Base-by-base conservation (phyloP, 768 basidiomycete genomes). In the Cyathus striatus region DNA sequence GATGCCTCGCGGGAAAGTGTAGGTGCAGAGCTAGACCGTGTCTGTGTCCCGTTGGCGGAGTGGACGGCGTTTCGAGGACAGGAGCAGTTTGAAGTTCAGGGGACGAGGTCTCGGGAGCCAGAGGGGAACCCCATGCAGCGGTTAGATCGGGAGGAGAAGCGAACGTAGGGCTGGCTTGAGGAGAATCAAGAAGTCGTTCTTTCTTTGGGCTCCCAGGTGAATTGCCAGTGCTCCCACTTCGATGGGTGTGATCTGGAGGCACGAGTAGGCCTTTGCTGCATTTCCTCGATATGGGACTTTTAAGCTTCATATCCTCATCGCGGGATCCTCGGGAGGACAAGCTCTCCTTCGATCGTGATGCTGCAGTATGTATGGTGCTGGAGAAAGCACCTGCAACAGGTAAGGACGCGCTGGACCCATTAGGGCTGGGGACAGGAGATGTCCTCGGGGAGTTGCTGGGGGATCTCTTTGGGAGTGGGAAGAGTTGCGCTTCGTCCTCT, bases 401-500 rank as follows among this genome's bases (percentile, higher is more conserved):
- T 9, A 62, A 50, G 43, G 53, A 59, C 6, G 55, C 48, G 1
- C 53, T 53, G 0, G 66, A 69, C 3, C 49, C 53, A 46, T 57
- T 62, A 10, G 68, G 67, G 37, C 61, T 75, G 0, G 64, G 57
- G 2, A 50, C 38, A 0, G 70, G 69, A 12, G 51, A 52, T 40
- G 45, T 35, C 6, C 24, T 6, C 13, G 47, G 57, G 22, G 56
- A 59, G 6, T 46, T 33, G 20, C 22, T 45, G 3, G 57, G 51
- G 2, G 57, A 54, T n/a, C n/a, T n/a, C n/a, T n/a, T n/a, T 6
- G 81, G 81, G 17, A 83, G 65, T 1, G 76, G 76, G 54, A 79
- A 81, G 1, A 82, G 54, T 42, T 76, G 72, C 10, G 70, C 66
- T 47, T 80, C 78, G 40, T 78, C 72, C 23, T 79, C 79, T 51